Conservation (phyloP, 2,329 filamentous ascomycete species). For the Stagonosporopsis chrysanthemi region DNA sequence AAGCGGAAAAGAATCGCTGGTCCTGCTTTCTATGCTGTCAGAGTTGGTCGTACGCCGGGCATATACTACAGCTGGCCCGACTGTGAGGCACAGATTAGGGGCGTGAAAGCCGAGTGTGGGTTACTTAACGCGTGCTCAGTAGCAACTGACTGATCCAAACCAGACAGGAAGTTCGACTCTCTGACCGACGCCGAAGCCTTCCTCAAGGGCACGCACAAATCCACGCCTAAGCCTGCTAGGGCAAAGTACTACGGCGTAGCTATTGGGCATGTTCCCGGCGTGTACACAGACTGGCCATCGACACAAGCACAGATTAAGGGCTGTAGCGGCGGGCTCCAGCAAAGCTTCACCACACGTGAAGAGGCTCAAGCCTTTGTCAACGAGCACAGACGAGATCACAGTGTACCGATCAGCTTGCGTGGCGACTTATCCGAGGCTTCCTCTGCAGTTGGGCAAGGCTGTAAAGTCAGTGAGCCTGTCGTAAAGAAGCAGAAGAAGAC, state of each 20-base stretch:
- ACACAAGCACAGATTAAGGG: slow-evolving; percentile 77
- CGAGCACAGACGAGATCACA: slow-evolving; percentile 37
- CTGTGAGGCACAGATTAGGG: slow-evolving; percentile 67
- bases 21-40: slow-evolving; percentile 70
- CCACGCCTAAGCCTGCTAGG: slow-evolving; percentile 50
- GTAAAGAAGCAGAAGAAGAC: slow-evolving; percentile 51
- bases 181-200: slow-evolving; percentile 81
- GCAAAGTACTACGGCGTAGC: slow-evolving; percentile 68
- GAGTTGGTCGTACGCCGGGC: slow-evolving; percentile 65
- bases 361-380: slow-evolving; percentile 82
- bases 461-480: slow-evolving; percentile 28
- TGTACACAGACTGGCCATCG: slow-evolving; percentile 72
- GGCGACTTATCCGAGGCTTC: slow-evolving; percentile 40
- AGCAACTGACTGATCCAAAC: slow-evolving; percentile 4
- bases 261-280: slow-evolving; percentile 64
- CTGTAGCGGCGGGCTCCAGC: slow-evolving; percentile 69
- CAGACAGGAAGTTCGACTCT: slow-evolving; percentile 81
- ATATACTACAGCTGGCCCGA: slow-evolving; percentile 71
- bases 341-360: slow-evolving; percentile 56
- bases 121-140: not conserved
- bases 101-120: slow-evolving; percentile 57
- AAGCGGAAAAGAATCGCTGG: slow-evolving; percentile 63
- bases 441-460: slow-evolving; percentile 26
- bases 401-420: slow-evolving; percentile 36
- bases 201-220: slow-evolving; percentile 64